Evolutionary conservation across 164 flowering plant genomes (phyloP).

Genomic region (Nymphaea colorata): DNA sequence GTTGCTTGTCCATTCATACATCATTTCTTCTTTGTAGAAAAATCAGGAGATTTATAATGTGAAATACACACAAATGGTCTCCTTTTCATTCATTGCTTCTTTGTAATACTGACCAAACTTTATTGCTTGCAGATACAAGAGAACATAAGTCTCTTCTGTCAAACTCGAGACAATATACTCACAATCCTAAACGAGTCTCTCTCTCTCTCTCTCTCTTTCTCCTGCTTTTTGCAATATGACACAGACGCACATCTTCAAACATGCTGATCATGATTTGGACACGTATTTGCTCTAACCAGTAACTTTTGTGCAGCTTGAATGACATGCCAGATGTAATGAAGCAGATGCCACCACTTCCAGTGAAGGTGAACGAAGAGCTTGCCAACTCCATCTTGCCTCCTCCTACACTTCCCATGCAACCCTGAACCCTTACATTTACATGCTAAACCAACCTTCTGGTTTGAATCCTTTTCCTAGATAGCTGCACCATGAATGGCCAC

Average conservation of each 20-base stretch:
- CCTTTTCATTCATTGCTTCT: neutral
- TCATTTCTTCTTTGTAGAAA: neutral
- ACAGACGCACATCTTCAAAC: neutral
- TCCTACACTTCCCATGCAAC: constrained; percentile 5
- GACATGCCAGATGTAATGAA: constrained; percentile 62
- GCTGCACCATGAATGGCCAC: neutral
- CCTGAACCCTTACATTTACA: neutral
- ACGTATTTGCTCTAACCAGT: no score
- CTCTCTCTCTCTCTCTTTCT: neutral
- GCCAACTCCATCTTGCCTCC: constrained; percentile 51
- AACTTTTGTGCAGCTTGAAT: constrained; percentile 38
- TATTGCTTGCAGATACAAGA: constrained; percentile 47
- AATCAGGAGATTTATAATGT: neutral
- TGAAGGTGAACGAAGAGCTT: constrained; percentile 75
- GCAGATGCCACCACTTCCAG: constrained; percentile 89
- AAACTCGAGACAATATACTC: constrained; percentile 62
- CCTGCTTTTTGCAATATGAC: neutral
- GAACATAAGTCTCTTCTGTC: constrained; percentile 60
- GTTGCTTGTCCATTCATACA: neutral
- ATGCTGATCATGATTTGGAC: no score
- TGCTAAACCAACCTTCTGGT: neutral
- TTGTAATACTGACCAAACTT: neutral
- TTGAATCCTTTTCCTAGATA: neutral
- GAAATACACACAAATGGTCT: neutral
- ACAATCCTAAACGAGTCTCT: constrained; percentile 58